phyloP scores from a whole-genome alignment of 495 filamentous ascomycete genomes.

The Aspergillus mulundensis region DNA sequence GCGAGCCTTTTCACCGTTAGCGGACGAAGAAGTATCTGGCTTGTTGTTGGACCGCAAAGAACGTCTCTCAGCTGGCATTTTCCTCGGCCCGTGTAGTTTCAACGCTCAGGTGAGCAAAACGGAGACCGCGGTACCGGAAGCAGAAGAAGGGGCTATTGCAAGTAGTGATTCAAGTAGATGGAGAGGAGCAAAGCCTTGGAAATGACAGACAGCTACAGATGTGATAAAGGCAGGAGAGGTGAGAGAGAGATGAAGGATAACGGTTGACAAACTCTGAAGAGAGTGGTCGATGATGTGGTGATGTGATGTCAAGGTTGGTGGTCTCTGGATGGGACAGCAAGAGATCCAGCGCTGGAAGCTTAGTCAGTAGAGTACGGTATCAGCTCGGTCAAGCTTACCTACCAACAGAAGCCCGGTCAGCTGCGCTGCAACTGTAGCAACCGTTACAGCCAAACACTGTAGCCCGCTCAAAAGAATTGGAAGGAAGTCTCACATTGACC shows the following conservation, averaged over 20 bases:
- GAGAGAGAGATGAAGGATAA: conserved; percentile 20
- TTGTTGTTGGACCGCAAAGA: conserved; percentile 56
- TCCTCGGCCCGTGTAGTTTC: conserved; percentile 27
- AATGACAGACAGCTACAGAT: conserved; percentile 15
- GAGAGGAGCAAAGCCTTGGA: conserved; percentile 11
- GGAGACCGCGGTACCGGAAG: conserved; percentile 27
- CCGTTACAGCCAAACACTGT: not conserved
- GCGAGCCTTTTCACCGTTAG: conserved; percentile 53
- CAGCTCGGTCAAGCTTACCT: conserved; percentile 21
- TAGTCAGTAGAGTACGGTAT: conserved; percentile 43
- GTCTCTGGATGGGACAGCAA: conserved; percentile 30
- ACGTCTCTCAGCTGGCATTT: conserved; percentile 55
- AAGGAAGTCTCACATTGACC: not conserved
- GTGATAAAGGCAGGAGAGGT: conserved; percentile 15
- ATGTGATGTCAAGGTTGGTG: conserved; percentile 45
- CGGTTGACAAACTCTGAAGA: conserved; percentile 14
- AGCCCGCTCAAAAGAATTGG: not conserved
- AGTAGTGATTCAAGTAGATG: conserved; percentile 13
- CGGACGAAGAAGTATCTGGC: conserved; percentile 50
- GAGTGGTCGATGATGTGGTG: conserved; percentile 41
- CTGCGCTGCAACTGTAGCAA: conserved; percentile 11
- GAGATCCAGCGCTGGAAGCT: conserved; percentile 36
- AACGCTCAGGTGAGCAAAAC: conserved; percentile 33
- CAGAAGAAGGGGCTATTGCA: conserved; percentile 25
- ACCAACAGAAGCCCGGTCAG: conserved; percentile 20